phyloP scores from a whole-genome alignment of 352 stramenopile genomes.

The Globisporangium ultimum region DNA sequence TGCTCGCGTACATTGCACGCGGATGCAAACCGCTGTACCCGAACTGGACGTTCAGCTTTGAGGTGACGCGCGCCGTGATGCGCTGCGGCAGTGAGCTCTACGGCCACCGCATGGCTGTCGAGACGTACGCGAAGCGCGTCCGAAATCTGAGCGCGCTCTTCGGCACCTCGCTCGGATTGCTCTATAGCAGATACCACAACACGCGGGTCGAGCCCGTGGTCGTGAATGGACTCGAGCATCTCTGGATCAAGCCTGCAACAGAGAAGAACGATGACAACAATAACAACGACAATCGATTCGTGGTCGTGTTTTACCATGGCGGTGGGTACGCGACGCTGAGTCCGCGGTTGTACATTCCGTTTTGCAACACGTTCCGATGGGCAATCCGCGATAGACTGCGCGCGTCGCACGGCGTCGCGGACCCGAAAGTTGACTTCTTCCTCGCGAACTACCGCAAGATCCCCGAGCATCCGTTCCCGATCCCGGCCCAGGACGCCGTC shows the following conservation, averaged over 20 bases:
- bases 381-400: slow-evolving; percentile 7
- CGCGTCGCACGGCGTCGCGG: too few species aligned
- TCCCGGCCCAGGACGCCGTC: slow-evolving; percentile 12
- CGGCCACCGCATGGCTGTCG: slow-evolving; percentile 19
- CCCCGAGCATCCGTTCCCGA: slow-evolving; percentile 12
- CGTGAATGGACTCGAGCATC: slow-evolving; percentile 17
- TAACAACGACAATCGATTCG: background rate
- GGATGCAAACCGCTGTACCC: slow-evolving; percentile 14
- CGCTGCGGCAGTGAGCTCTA: slow-evolving; percentile 17
- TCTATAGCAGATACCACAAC: slow-evolving; percentile 17
- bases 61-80: slow-evolving; percentile 27
- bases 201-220: slow-evolving; percentile 21
- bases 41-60: slow-evolving; percentile 43
- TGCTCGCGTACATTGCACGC: slow-evolving; percentile 1
- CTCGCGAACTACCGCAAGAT: slow-evolving; percentile 23
- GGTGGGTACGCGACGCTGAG: slow-evolving; percentile 17
- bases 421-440: slow-evolving; percentile 15
- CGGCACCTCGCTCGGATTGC: slow-evolving; percentile 18
- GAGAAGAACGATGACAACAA: background rate
- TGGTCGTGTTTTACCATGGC: slow-evolving; percentile 19
- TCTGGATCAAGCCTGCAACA: slow-evolving; percentile 12
- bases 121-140: slow-evolving; percentile 15
- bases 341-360: slow-evolving; percentile 14
- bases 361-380: slow-evolving; percentile 11
- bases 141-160: slow-evolving; percentile 19